Evolutionary conservation across 2,329 filamentous ascomycete species (phyloP), one percentile per base, ranked within the genome.

Genomic region (Monosporascus sp.): DNA sequence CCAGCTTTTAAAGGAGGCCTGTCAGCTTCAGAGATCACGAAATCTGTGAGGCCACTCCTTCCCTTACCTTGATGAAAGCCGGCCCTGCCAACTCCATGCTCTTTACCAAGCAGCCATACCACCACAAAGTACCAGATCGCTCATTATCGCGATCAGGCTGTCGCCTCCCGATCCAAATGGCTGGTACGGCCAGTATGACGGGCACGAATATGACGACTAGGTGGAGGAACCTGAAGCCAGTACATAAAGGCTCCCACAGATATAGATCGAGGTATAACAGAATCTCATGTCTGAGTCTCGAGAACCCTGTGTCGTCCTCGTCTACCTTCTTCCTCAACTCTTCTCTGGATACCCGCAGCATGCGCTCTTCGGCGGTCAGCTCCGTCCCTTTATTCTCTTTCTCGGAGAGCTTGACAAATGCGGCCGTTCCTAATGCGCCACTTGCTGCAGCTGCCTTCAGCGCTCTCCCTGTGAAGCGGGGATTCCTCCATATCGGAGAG

Each of bases 51-150:
- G 26, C 17, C 48, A 22, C 7, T 26, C 20, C 37, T 46, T 24
- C 2, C 1, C 67, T 49, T 72, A 90, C 88, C 81, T 99, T 99
- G 74, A 99, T 99, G 67, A 99, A 99, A 0, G 94, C 91, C 45
- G 94, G 92, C 0, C 94, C 94, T 18, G 93, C 91, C 66, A 86
- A 80, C 72, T 99, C 93, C 94, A 99, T 97, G 28, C 88, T 81
- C 54, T 78, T 81, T 9, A 97, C 91, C 40, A 99, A 72, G 65
- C 96, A 94, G 3, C 78, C 77, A 73, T 97, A 99, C 94, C 94
- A 99, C 91, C 89, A 96, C 3, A 97, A 66, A 0, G 92, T 92
- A 1, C 94, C 93, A 6, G 75, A 79, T 57, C 90, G 80, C 73
- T 96, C 90, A 59, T 89, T 84, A 61, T 91, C 86, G 53, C 79